phyloP scores from a whole-genome alignment of 2,329 filamentous ascomycete species.

The Ophiostoma novo-ulmi region DNA sequence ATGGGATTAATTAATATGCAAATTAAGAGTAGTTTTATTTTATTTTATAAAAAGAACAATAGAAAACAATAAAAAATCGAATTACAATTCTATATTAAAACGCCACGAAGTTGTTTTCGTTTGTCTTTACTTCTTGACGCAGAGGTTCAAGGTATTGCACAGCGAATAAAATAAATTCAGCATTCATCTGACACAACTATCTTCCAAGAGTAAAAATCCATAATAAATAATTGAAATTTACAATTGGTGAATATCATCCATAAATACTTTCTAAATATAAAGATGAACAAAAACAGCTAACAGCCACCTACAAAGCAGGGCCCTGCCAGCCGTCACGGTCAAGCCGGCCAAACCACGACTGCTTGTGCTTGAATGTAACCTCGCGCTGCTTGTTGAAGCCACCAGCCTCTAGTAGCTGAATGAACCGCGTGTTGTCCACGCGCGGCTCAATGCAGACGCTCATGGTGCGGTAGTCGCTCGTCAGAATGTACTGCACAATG shows the following conservation, averaged over 20 bases:
- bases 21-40: not conserved
- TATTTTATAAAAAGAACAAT: not conserved
- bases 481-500: conserved; percentile 79
- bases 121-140: too few species aligned
- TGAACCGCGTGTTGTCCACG: conserved; percentile 78
- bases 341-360: conserved; percentile 78
- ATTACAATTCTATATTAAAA: too few species aligned
- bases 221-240: too few species aligned
- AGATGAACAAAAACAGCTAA: not conserved
- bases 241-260: too few species aligned
- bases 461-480: conserved; percentile 74
- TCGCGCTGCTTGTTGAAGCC: conserved; percentile 87
- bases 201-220: too few species aligned
- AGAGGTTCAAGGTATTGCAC: too few species aligned
- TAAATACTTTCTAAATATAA: not conserved
- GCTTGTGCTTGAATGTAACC: conserved; percentile 85
- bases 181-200: too few species aligned
- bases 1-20: too few species aligned
- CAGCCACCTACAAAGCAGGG: conserved; percentile 42
- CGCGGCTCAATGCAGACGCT: conserved; percentile 81
- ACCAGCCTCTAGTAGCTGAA: conserved; percentile 62
- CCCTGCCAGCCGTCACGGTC: conserved; percentile 74
- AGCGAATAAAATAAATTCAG: too few species aligned
- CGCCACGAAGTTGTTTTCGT: too few species aligned
- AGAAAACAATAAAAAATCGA: not conserved